Evolutionary conservation across 352 stramenopile species (phyloP).

Genomic region (Globisporangium alternatum): DNA sequence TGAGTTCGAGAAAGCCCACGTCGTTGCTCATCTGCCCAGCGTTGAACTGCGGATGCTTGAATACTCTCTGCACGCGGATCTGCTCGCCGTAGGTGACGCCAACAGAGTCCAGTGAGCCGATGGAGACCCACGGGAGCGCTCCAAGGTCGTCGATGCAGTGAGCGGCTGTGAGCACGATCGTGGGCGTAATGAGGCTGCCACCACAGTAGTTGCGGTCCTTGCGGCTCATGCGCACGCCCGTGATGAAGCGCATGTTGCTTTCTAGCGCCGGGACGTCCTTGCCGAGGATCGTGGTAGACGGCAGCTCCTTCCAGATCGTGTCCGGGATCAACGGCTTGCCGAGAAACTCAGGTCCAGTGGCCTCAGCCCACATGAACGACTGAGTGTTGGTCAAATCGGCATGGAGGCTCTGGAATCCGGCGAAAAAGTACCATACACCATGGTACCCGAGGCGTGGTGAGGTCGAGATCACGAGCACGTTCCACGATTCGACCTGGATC

Average conservation of each 20-base stretch:
- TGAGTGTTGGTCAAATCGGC: neutral
- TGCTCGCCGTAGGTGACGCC: neutral
- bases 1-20: neutral
- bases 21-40: neutral
- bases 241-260: neutral
- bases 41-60: neutral
- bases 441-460: neutral
- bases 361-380: conserved; percentile 9
- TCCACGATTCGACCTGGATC: neutral
- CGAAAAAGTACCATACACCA: neutral
- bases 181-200: neutral
- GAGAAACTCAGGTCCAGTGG: conserved; percentile 4
- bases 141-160: neutral
- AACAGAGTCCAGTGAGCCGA: neutral
- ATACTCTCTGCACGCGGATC: neutral
- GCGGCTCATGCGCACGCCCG: neutral
- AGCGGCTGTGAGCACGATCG: neutral
- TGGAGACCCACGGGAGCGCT: neutral
- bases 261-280: neutral
- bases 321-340: neutral
- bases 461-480: neutral
- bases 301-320: neutral
- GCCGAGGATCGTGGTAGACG: neutral
- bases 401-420: neutral
- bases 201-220: conserved; percentile 3